Conservation (phyloP, 1,139 yeast species). For the Taphrina confusa region DNA sequence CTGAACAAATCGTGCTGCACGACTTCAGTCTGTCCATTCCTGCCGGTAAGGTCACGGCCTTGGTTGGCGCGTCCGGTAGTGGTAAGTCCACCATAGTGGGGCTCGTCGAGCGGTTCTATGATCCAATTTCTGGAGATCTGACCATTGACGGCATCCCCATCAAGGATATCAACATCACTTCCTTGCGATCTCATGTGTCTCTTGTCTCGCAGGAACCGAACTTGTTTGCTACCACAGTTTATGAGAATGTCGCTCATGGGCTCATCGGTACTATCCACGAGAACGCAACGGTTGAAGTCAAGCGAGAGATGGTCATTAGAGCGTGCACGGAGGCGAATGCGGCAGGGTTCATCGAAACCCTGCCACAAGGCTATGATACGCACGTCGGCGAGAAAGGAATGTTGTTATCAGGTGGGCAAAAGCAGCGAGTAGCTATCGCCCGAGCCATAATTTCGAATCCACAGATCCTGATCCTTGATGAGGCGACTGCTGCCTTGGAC, state of each 20-base stretch:
- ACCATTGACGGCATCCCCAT: slow-evolving; percentile 52
- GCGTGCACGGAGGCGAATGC: slow-evolving; percentile 55
- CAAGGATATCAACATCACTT: slow-evolving; percentile 51
- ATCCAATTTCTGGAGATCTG: slow-evolving; percentile 48
- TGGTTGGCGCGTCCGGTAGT: slow-evolving; percentile 75
- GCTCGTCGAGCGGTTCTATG: slow-evolving; percentile 58
- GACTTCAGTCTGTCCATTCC: slow-evolving; percentile 57
- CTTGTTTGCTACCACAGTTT: slow-evolving; percentile 66
- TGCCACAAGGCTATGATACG: slow-evolving; percentile 63
- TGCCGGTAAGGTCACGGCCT: slow-evolving; percentile 58
- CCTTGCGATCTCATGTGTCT: slow-evolving; percentile 58
- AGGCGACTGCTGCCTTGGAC: slow-evolving; percentile 78
- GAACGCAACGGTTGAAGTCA: slow-evolving; percentile 50
- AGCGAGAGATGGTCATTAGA: slow-evolving; percentile 50
- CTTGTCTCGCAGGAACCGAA: slow-evolving; percentile 73
- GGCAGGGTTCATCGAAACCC: slow-evolving; percentile 53
- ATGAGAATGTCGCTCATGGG: slow-evolving; percentile 69
- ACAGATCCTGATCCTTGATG: slow-evolving; percentile 66
- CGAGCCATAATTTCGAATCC: slow-evolving; percentile 70
- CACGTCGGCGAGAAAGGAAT: slow-evolving; percentile 56
- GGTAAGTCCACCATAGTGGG: slow-evolving; percentile 73
- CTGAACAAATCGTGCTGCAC: slow-evolving; percentile 67
- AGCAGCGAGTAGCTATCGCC: slow-evolving; percentile 73
- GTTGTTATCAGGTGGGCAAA: slow-evolving; percentile 75
- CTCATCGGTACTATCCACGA: slow-evolving; percentile 46